Conservation (phyloP, 345 rosid species). For the Eucalyptus erythrocorys region DNA sequence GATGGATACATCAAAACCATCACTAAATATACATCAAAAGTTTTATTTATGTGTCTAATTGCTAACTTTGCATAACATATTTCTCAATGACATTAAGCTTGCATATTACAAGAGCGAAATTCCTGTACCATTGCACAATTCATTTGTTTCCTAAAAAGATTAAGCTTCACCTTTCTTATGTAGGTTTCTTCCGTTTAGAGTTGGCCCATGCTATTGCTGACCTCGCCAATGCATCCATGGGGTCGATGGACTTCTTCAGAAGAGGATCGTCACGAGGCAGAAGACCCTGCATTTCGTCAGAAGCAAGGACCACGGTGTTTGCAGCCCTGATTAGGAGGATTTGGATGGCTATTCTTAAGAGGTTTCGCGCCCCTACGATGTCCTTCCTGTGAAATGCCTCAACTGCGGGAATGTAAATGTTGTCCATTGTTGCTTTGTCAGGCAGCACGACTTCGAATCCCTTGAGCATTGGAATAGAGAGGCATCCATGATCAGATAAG, state of each 20-base stretch:
- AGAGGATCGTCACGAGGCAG: slow-evolving; percentile 38
- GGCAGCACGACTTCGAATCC: slow-evolving; percentile 41
- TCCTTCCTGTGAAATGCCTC: slow-evolving; percentile 29
- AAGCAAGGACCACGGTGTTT: slow-evolving; percentile 23
- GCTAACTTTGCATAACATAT: background rate
- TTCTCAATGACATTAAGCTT: background rate
- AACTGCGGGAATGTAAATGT: slow-evolving; percentile 24
- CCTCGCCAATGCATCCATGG: slow-evolving; percentile 31
- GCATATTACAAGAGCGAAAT: background rate
- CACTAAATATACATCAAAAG: background rate
- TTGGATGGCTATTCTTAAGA: slow-evolving; percentile 34
- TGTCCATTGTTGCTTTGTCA: slow-evolving; percentile 38
- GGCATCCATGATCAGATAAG: background rate
- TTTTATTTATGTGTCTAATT: background rate
- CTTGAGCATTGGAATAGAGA: background rate
- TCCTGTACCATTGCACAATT: background rate
- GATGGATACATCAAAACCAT: background rate
- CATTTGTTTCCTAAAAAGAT: background rate
- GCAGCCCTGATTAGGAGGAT: slow-evolving; percentile 38
- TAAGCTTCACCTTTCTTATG: background rate
- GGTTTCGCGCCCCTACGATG: slow-evolving; percentile 30
- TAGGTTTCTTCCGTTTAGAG: background rate
- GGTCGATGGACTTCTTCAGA: slow-evolving; percentile 30
- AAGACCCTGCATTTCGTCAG: slow-evolving; percentile 18
- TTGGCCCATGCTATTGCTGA: slow-evolving; percentile 23